Percentiles rank a stretch among this genome's conserved stretches.
Conservation (phyloP, 306 rosid genomes). For the Elaeagnus macrophylla region DNA sequence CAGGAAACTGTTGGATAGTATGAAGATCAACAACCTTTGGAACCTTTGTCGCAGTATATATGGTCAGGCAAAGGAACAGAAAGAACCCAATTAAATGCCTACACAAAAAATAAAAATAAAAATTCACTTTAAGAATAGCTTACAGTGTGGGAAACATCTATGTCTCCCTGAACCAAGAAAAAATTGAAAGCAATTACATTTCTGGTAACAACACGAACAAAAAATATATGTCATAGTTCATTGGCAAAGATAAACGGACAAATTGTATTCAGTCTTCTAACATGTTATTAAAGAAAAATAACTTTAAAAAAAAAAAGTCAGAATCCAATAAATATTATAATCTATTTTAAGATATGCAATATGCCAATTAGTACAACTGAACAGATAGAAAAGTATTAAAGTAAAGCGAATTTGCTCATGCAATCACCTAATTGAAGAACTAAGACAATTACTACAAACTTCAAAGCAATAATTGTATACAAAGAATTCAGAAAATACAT, state of each 20-base stretch:
- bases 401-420: too few species aligned
- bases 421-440: too few species aligned
- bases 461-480: too few species aligned
- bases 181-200: not conserved
- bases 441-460: too few species aligned
- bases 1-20: slow-evolving; percentile 50
- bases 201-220: not conserved
- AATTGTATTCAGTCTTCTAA: not conserved
- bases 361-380: not conserved
- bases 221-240: not conserved
- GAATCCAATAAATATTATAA: not conserved
- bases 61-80: slow-evolving; percentile 78
- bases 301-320: not conserved
- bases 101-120: slow-evolving; percentile 18
- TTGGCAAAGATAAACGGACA: not conserved
- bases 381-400: not conserved
- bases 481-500: not conserved
- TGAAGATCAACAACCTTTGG: slow-evolving; percentile 75
- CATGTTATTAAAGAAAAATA: not conserved
- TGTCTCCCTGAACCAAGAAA: not conserved
- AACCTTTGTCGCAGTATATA: slow-evolving; percentile 77
- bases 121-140: not conserved
- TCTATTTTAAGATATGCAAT: not conserved
- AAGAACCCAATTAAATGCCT: slow-evolving; percentile 98
- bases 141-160: not conserved